phyloP scores from a whole-genome alignment of 352 stramenopile species.

The Phytophthora nicotianae region DNA sequence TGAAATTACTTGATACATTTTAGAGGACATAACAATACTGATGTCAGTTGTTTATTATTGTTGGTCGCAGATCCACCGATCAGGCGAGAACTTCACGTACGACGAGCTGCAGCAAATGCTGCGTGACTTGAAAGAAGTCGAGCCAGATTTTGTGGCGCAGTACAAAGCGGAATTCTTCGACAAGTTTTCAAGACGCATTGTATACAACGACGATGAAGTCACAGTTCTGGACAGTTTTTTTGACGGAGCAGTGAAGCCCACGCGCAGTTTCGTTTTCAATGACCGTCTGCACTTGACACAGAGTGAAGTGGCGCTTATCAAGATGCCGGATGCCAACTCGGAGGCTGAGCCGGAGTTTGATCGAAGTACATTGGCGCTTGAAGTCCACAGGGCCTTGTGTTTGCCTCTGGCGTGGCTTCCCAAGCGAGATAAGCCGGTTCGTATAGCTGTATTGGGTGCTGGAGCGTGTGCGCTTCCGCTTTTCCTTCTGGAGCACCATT shows the following conservation, averaged over 20 bases:
- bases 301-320: slow-evolving; percentile 60
- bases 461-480: slow-evolving; percentile 62
- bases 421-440: slow-evolving; percentile 12
- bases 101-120: slow-evolving; percentile 66
- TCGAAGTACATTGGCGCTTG: slow-evolving; percentile 51
- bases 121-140: slow-evolving; percentile 57
- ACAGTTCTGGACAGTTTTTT: slow-evolving; percentile 71
- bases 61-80: slow-evolving; percentile 67
- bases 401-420: slow-evolving; percentile 41
- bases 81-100: slow-evolving; percentile 79
- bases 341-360: slow-evolving; percentile 41
- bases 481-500: slow-evolving; percentile 52
- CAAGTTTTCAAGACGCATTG: slow-evolving; percentile 59
- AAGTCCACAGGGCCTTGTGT: slow-evolving; percentile 72
- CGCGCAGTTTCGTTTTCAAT: slow-evolving; percentile 77
- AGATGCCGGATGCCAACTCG: slow-evolving; percentile 9
- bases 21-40: not conserved
- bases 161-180: slow-evolving; percentile 64
- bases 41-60: not conserved
- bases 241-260: slow-evolving; percentile 33
- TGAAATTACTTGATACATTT: not conserved
- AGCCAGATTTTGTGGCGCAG: slow-evolving; percentile 53
- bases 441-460: slow-evolving; percentile 55
- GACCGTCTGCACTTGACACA: slow-evolving; percentile 74
- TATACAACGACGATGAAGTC: slow-evolving; percentile 58